Evolutionary conservation across 177 flowering plant genomes (phyloP).

Genomic region (Viscum album): DNA sequence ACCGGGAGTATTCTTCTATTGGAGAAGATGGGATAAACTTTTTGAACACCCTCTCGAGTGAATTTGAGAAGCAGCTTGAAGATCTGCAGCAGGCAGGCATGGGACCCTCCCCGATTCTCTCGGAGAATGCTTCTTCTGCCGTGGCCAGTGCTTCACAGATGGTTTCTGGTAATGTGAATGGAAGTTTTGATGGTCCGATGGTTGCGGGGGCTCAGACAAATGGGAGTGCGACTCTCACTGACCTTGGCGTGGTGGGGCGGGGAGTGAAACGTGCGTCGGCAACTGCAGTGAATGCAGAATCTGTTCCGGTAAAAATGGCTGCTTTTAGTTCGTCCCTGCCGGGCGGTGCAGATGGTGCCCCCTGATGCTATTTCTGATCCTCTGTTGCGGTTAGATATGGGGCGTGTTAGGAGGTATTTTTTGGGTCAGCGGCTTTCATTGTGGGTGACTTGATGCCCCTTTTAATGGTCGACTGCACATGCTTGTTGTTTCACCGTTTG

Average conservation of each 20-base stretch:
- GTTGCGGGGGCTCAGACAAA: conserved; percentile 59
- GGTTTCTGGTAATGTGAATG: conserved; percentile 24
- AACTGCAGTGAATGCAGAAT: conserved; percentile 28
- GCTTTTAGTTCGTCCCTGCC: conserved; percentile 24
- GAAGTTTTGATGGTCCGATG: conserved; percentile 46
- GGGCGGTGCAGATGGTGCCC: conserved; percentile 21
- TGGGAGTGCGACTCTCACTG: conserved; percentile 43
- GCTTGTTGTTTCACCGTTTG: too few relatives aligned
- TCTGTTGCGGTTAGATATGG: too few relatives aligned
- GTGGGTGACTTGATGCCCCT: too few relatives aligned
- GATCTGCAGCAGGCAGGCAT: conserved; percentile 61
- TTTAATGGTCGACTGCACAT: too few relatives aligned
- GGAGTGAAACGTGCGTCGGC: conserved; percentile 70
- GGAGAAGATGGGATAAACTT: conserved; percentile 63
- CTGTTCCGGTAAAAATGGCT: conserved; percentile 45
- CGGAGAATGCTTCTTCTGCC: conserved; percentile 31
- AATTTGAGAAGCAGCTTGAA: conserved; percentile 64
- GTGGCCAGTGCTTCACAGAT: conserved; percentile 44
- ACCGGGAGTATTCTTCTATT: conserved; percentile 24
- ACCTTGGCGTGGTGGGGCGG: conserved; percentile 95
- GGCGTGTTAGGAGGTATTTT: too few relatives aligned
- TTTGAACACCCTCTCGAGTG: conserved; percentile 45
- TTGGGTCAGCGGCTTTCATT: too few relatives aligned
- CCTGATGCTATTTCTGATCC: too few relatives aligned
- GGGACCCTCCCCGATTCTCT: conserved; percentile 51